These are phyloP conservation scores for Pulveroboletus sp. DNA, from an alignment of 768 basidiomycete species.

Conservation along the genomic window DNA sequence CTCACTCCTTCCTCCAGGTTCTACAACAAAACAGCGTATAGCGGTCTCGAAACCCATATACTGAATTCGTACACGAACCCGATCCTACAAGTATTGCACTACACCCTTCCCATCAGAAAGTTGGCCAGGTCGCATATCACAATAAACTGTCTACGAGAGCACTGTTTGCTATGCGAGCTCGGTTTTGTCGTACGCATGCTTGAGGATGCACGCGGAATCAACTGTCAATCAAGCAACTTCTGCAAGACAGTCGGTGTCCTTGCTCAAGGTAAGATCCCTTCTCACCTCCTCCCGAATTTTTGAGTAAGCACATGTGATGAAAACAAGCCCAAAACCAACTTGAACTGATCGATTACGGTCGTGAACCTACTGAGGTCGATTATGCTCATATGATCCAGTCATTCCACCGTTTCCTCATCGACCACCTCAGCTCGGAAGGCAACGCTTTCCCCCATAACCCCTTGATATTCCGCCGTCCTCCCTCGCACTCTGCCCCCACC, in stretches of 20 bases:
- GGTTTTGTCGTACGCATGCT: conserved; percentile 95
- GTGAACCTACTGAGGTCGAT: conserved; percentile 66
- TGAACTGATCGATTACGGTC: conserved; percentile 84
- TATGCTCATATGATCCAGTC: conserved; percentile 89
- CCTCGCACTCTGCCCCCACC: conserved; percentile 1
- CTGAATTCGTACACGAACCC: conserved; percentile 96
- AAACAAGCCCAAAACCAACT: conserved; percentile 64
- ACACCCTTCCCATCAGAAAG: conserved; percentile 66
- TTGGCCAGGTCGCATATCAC: conserved; percentile 91
- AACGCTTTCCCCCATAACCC: conserved; percentile 61
- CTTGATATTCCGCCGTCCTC: conserved; percentile 36
- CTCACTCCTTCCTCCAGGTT: conserved; percentile 47
- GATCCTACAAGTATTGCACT: conserved; percentile 86
- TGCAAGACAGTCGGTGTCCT: conserved; percentile 89
- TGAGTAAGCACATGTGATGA: background rate
- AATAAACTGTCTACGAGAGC: conserved; percentile 81
- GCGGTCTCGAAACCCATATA: conserved; percentile 95
- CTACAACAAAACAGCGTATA: conserved; percentile 87
- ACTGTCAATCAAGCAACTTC: conserved; percentile 97
- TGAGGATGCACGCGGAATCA: conserved; percentile 88
- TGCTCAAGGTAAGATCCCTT: conserved; percentile 62
- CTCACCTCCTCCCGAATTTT: background rate
- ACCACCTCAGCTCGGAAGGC: conserved; percentile 74
- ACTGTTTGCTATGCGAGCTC: conserved; percentile 91
- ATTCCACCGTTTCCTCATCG: conserved; percentile 91